Evolutionary conservation across 2,329 filamentous ascomycete genomes (phyloP), one percentile per base, ranked within the genome.

Genomic region (Alternaria angustiovoidea): DNA sequence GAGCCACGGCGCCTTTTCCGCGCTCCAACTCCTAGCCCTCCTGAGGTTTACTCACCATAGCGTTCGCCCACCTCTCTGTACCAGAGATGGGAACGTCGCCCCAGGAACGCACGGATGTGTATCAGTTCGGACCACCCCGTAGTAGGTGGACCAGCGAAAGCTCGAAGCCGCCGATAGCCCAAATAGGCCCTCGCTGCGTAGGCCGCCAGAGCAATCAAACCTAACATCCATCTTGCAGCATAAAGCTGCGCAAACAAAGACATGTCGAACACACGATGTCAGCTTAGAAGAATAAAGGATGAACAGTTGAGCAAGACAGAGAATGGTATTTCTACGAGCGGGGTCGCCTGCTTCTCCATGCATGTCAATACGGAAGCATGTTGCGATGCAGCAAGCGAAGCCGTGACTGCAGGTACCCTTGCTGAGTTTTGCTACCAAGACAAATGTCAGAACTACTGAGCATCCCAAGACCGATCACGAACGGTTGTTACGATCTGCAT

Each of bases 121-220:
- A 66, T 65, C 20, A 71, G 11, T 46, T 70, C 69, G n/a, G 57
- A 70, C 64, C 69, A 71, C 3, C 66, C 67, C 1, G 70, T 68
- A 32, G 62, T 61, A 39, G 63, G 65, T 16, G 72, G 71, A 6
- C 70, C 71, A 41, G 57, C 58, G 52, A 72, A 71, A 7, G 61
- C 54, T 32, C 61, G 62, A 20, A 73, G 63, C 14, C 65, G 64
- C 32, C 48, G 41, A 44, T 66, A 71, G 22, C 47, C 59, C 22
- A 57, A 63, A 38, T 57, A 65, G 28, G 67, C 67, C 30, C 46
- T 54, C 36, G 48, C 57, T 7, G 54, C 34, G 20, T 66, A 70
- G 18, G 59, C 24, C 20, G 43, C 26, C 5, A 60, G 12, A 38
- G 44, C 20, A 11, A 54, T 42, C 14, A 43, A 38, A 5, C 63